Conservation (phyloP, 73 alveolate genomes). For the Paramecium caudatum region DNA sequence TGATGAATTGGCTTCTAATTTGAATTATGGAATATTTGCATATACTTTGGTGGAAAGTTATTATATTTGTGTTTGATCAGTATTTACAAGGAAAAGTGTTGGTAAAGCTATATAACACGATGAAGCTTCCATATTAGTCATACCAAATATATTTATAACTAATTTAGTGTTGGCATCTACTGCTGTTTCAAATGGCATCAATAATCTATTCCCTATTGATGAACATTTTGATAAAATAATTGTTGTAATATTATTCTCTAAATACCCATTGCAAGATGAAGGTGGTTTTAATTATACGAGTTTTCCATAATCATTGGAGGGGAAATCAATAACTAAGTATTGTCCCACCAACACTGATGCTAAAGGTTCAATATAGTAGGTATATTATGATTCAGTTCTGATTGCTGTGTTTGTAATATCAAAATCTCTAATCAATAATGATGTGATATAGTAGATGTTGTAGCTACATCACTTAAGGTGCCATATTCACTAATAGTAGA, state of each 20-base stretch:
- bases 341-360: not conserved
- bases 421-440: conserved; percentile 14
- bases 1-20: not conserved
- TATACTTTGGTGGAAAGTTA: conserved; percentile 1
- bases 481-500: conserved; percentile 25
- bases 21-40: conserved; percentile 18
- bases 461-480: conserved; percentile 41
- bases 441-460: not conserved
- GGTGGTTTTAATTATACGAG: conserved; percentile 52
- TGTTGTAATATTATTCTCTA: not conserved
- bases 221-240: not conserved
- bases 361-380: conserved; percentile 18
- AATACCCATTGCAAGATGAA: not conserved
- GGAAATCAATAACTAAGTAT: conserved; percentile 28
- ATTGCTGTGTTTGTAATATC: conserved; percentile 5
- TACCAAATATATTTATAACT: not conserved
- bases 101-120: conserved; percentile 40
- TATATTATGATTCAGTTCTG: not conserved
- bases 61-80: not conserved
- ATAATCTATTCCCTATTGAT: not conserved
- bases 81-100: not conserved
- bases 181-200: not conserved
- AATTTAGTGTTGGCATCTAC: not conserved
- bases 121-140: conserved; percentile 64
- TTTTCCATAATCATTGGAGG: conserved; percentile 44